phyloP scores from a whole-genome alignment of 352 stramenopile species.

The Phytophthora pistaciae region DNA sequence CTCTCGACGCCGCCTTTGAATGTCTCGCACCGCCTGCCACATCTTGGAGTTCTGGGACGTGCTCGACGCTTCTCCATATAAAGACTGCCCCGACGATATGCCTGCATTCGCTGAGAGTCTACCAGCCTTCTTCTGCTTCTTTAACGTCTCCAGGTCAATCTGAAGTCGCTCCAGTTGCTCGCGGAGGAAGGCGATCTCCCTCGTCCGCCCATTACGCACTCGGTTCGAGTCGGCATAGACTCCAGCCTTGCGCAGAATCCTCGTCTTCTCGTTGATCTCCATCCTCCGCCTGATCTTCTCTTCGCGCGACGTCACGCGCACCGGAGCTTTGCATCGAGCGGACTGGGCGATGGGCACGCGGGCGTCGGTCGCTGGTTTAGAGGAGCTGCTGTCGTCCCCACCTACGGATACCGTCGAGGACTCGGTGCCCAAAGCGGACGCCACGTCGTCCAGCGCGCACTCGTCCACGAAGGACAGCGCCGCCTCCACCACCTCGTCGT shows the following conservation, averaged over 20 bases:
- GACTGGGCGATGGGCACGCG: slow-evolving; percentile 15
- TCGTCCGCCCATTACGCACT: slow-evolving; percentile 27
- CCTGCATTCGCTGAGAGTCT: background rate
- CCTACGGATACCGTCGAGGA: background rate
- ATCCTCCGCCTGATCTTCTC: slow-evolving; percentile 12
- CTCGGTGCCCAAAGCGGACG: slow-evolving; percentile 1
- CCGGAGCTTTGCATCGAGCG: slow-evolving; percentile 23
- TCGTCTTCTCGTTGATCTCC: slow-evolving; percentile 26
- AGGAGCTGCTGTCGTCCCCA: background rate
- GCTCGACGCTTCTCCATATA: background rate
- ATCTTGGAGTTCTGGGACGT: slow-evolving; percentile 6
- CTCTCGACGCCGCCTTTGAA: slow-evolving; percentile 37
- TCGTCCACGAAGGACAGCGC: slow-evolving; percentile 38
- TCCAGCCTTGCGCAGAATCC: slow-evolving; percentile 18
- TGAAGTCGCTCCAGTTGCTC: slow-evolving; percentile 41
- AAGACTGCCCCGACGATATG: background rate
- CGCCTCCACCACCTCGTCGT: slow-evolving; percentile 22
- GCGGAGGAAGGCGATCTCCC: slow-evolving; percentile 49
- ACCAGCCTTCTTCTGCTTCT: background rate
- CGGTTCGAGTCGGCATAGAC: slow-evolving; percentile 39
- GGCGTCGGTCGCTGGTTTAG: background rate
- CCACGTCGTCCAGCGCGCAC: background rate
- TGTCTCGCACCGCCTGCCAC: slow-evolving; percentile 27
- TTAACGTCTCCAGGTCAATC: slow-evolving; percentile 16
- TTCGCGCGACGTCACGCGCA: slow-evolving; percentile 11